Conservation (phyloP, 768 basidiomycete species). For the Termitomyces sp. region DNA sequence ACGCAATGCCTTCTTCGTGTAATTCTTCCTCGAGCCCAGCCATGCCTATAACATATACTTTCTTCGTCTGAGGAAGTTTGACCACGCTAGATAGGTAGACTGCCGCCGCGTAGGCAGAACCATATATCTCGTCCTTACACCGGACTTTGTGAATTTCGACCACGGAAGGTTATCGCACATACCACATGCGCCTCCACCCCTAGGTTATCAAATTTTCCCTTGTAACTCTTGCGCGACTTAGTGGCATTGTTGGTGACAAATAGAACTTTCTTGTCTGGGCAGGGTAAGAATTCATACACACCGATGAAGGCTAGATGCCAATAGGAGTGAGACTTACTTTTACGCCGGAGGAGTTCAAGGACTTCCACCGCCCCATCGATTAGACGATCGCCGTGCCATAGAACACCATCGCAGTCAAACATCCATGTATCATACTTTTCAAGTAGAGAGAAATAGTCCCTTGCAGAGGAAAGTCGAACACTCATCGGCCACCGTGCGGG, state of each 20-base stretch:
- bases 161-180: slow-evolving; percentile 22
- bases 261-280: slow-evolving; percentile 71
- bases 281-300: slow-evolving; percentile 9
- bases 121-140: slow-evolving; percentile 88
- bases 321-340: slow-evolving; percentile 40
- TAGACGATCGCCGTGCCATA: slow-evolving; percentile 82
- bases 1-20: slow-evolving; percentile 75
- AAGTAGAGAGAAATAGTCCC: slow-evolving; percentile 44
- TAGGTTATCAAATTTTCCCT: slow-evolving; percentile 85
- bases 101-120: slow-evolving; percentile 79
- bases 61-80: slow-evolving; percentile 85
- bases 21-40: slow-evolving; percentile 91
- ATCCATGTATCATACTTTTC: slow-evolving; percentile 88
- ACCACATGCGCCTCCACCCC: slow-evolving; percentile 84
- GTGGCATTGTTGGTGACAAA: slow-evolving; percentile 99
- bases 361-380: slow-evolving; percentile 79
- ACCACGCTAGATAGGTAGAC: slow-evolving; percentile 81
- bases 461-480: slow-evolving; percentile 31
- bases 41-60: slow-evolving; percentile 95
- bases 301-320: not conserved
- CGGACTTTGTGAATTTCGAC: slow-evolving; percentile 1
- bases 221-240: slow-evolving; percentile 85
- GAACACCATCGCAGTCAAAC: slow-evolving; percentile 94
- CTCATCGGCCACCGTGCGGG: slow-evolving; percentile 17
- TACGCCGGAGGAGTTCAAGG: slow-evolving; percentile 61